Conservation (phyloP, 306 rosid genomes). For the Rubus idaeus region DNA sequence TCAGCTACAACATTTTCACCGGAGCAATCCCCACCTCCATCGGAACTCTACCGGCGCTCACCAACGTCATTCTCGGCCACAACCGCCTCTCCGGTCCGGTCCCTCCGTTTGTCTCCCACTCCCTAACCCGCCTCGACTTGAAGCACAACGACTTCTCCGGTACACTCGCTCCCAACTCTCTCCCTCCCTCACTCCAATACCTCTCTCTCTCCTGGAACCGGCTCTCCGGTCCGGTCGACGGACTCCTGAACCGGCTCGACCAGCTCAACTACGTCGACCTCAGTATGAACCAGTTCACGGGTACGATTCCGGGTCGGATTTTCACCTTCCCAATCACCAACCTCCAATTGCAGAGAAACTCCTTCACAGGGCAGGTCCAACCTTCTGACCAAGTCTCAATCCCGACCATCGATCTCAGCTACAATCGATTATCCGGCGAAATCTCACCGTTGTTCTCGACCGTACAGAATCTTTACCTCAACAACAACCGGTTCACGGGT, state of each 20-base stretch:
- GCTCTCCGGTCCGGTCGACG: slow-evolving; percentile 65
- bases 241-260: slow-evolving; percentile 51
- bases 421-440: slow-evolving; percentile 66
- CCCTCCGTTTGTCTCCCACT: slow-evolving; percentile 65
- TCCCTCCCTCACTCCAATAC: slow-evolving; percentile 77
- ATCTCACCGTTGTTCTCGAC: slow-evolving; percentile 69
- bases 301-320: slow-evolving; percentile 61
- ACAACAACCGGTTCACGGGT: slow-evolving; percentile 87
- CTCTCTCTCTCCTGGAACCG: slow-evolving; percentile 84
- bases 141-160: slow-evolving; percentile 86
- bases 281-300: slow-evolving; percentile 75
- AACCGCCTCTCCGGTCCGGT: slow-evolving; percentile 71
- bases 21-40: slow-evolving; percentile 71
- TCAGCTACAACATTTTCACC: slow-evolving; percentile 77
- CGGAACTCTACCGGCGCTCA: slow-evolving; percentile 60
- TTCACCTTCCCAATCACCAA: slow-evolving; percentile 70
- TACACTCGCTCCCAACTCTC: slow-evolving; percentile 50
- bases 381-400: slow-evolving; percentile 66
- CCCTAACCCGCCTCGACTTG: slow-evolving; percentile 71
- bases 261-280: slow-evolving; percentile 79
- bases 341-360: slow-evolving; percentile 75
- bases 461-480: slow-evolving; percentile 80
- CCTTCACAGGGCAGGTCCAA: slow-evolving; percentile 54
- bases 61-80: slow-evolving; percentile 84
- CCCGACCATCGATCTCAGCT: slow-evolving; percentile 83